These are phyloP conservation scores for Panaeolus papilionaceus DNA, from an alignment of 768 basidiomycete species.

Conservation along the genomic window DNA sequence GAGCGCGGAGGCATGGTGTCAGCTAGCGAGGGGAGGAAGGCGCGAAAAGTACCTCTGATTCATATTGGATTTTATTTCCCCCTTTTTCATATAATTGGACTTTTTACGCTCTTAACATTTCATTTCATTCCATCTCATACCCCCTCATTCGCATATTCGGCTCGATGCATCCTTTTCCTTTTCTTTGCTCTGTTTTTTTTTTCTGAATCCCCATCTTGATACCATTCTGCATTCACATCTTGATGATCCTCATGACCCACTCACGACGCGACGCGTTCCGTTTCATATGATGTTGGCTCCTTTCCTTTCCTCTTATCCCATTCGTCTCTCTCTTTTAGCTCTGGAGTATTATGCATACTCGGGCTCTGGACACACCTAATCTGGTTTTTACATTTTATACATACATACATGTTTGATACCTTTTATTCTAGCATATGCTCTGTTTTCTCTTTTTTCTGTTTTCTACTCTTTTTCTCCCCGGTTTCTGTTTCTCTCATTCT, in stretches of 20 bases:
- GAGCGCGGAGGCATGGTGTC: constrained; percentile 19
- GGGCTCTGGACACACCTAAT: too few relatives aligned
- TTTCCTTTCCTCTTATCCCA: constrained; percentile 17
- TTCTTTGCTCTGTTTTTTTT: constrained; percentile 13
- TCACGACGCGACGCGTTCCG: neutral
- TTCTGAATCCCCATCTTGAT: constrained; percentile 15
- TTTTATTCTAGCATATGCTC: constrained; percentile 12
- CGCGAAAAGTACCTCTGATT: constrained; percentile 16
- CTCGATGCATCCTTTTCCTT: constrained; percentile 7
- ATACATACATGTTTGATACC: neutral
- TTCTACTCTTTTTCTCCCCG: neutral
- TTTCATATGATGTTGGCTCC: neutral
- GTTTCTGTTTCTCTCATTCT: too few relatives aligned
- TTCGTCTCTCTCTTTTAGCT: constrained; percentile 9
- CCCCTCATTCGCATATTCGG: neutral
- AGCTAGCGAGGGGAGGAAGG: constrained; percentile 15
- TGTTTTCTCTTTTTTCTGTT: constrained; percentile 12
- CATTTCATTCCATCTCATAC: too few relatives aligned
- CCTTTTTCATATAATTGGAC: too few relatives aligned
- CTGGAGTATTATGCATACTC: too few relatives aligned
- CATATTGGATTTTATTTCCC: too few relatives aligned
- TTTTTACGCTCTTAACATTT: too few relatives aligned
- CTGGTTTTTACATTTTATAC: too few relatives aligned
- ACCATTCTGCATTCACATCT: constrained; percentile 11
- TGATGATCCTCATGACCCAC: neutral